Percentiles rank a stretch among this genome's conserved stretches.
Evolutionary conservation across 805 yeast species (phyloP).

Genomic region (Trichomonascus vanleenenianus): DNA sequence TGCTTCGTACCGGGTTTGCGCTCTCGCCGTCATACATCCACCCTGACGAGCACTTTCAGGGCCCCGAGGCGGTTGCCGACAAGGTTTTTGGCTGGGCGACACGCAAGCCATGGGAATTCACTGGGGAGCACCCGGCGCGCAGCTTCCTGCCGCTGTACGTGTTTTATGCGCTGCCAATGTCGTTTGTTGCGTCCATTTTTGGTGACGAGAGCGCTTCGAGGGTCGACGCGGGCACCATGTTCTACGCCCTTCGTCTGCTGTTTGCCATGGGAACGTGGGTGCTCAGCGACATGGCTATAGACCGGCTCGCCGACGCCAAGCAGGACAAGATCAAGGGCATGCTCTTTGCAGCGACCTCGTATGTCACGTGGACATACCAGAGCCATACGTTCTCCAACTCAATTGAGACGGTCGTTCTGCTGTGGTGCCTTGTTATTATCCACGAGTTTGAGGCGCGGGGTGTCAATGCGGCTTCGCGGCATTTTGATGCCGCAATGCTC

Average conservation of each 20-base stretch:
- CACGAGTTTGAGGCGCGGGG: conserved; percentile 27
- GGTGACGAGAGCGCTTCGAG: conserved; percentile 7
- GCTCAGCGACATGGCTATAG: conserved; percentile 36
- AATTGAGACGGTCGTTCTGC: conserved; percentile 50
- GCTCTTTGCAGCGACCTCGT: conserved; percentile 45
- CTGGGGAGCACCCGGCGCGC: conserved; percentile 48
- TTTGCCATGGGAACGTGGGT: conserved; percentile 33
- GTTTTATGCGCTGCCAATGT: conserved; percentile 57
- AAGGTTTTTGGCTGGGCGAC: conserved; percentile 37
- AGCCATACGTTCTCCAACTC: conserved; percentile 87
- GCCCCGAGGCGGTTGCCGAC: conserved; percentile 61
- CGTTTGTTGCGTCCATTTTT: conserved; percentile 33
- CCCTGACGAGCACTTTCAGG: conserved; percentile 96
- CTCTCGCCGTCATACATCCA: conserved; percentile 80
- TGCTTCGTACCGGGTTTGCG: conserved; percentile 47
- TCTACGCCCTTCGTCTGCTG: conserved; percentile 48
- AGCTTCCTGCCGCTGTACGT: conserved; percentile 63
- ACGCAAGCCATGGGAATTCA: conserved; percentile 80
- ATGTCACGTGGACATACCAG: conserved; percentile 72
- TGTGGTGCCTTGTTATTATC: conserved; percentile 44
- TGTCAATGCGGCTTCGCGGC: conserved; percentile 21
- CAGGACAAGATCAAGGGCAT: conserved; percentile 37
- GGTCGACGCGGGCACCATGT: conserved; percentile 41
- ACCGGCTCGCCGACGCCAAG: conserved; percentile 40
- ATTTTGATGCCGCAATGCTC: conserved; percentile 33